A percentile compares a stretch with the other conserved stretches of the same genome.
These are phyloP conservation scores for Chlorociboria aeruginascens DNA, from an alignment of 495 filamentous ascomycete species.

Conservation along the genomic window DNA sequence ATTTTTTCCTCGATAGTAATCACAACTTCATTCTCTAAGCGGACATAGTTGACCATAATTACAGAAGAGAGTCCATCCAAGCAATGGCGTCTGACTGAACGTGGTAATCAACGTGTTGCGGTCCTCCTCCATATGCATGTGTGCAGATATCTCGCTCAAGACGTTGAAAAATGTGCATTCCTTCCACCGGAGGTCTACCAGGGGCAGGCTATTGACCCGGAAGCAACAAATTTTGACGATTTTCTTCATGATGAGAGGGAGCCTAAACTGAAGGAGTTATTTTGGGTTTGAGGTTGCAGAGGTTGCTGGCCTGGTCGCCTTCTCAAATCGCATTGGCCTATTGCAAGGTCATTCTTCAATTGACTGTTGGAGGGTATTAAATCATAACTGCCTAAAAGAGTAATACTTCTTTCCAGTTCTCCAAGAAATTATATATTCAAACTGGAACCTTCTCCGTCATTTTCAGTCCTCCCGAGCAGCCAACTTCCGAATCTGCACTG, in stretches of 20 bases:
- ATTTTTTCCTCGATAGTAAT: conserved; percentile 23
- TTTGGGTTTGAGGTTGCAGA: conserved; percentile 16
- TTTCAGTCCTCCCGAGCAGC: too few relatives aligned
- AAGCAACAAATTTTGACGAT: conserved; percentile 21
- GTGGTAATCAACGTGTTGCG: conserved; percentile 26
- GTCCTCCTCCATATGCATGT: conserved; percentile 31
- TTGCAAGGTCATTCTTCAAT: too few relatives aligned
- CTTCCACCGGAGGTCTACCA: conserved; percentile 26
- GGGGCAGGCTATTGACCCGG: conserved; percentile 22
- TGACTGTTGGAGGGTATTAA: too few relatives aligned
- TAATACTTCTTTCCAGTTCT: too few relatives aligned
- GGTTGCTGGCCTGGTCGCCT: too few relatives aligned
- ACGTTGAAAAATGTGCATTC: conserved; percentile 25
- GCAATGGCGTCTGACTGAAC: conserved; percentile 24
- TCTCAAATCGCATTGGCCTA: too few relatives aligned
- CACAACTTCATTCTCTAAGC: neutral
- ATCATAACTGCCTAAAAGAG: too few relatives aligned
- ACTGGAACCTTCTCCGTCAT: too few relatives aligned
- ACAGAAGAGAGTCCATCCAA: conserved; percentile 7
- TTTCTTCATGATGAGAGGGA: conserved; percentile 24
- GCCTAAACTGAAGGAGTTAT: conserved; percentile 22
- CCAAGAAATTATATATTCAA: too few relatives aligned
- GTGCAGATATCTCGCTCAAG: conserved; percentile 26
- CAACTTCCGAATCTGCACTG: too few relatives aligned
- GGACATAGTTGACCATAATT: neutral